Conservation (phyloP, 148 eudicot genomes). For the Vaccinium vitisidaea region DNA sequence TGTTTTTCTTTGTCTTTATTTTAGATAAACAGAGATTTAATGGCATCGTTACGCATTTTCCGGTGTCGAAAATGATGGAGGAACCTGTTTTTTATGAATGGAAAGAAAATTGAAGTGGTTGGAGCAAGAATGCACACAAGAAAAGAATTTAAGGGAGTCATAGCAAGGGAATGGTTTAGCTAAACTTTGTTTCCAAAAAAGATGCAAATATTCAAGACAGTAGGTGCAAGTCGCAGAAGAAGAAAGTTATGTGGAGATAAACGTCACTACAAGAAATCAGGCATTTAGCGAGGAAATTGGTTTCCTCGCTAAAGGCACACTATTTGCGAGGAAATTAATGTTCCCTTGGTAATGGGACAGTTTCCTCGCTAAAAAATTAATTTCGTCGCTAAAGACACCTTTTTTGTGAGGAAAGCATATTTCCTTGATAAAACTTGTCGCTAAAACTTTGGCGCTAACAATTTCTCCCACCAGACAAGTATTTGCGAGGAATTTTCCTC, state of each 20-base stretch:
- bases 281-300: no score
- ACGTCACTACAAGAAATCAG: no score
- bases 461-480: no score
- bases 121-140: neutral
- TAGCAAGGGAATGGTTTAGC: neutral
- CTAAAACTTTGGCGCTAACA: no score
- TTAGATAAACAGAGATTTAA: neutral
- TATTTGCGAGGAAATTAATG: no score
- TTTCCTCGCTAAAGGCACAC: no score
- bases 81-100: neutral
- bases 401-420: no score
- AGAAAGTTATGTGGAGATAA: neutral
- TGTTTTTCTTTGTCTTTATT: neutral
- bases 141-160: slow-evolving; percentile 1
- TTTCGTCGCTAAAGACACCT: no score
- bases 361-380: no score
- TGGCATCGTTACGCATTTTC: neutral
- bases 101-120: neutral
- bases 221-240: neutral
- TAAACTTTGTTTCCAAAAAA: neutral
- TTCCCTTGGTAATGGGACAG: no score
- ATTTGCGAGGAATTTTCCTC: no score
- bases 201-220: neutral
- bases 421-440: no score
- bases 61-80: neutral